phyloP scores from a whole-genome alignment of 2,329 filamentous ascomycete genomes.

The Coleophoma crateriformis region DNA sequence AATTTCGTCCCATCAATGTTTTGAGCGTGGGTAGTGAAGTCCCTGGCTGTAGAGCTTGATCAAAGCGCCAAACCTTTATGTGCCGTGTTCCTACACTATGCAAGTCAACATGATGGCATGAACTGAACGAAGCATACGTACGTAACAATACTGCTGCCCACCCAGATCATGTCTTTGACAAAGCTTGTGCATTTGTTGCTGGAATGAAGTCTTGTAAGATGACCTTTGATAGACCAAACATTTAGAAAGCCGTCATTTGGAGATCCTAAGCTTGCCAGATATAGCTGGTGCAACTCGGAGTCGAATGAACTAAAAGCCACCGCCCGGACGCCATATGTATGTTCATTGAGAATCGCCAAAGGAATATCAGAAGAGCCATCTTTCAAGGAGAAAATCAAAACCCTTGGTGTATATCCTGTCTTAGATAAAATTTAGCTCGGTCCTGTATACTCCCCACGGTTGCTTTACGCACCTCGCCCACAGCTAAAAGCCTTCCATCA shows the following conservation, averaged over 20 bases:
- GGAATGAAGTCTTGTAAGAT: conserved; percentile 70
- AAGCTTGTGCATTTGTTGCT: conserved; percentile 91
- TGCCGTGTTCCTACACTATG: conserved; percentile 72
- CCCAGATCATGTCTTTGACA: conserved; percentile 84
- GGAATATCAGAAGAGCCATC: conserved; percentile 77
- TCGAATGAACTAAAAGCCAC: conserved; percentile 88
- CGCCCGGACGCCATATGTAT: conserved; percentile 81
- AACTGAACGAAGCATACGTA: conserved; percentile 25
- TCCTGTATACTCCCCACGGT: not conserved
- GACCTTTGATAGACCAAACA: conserved; percentile 83
- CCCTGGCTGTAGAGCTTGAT: conserved; percentile 30
- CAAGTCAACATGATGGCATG: conserved; percentile 7
- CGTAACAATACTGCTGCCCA: conserved; percentile 78
- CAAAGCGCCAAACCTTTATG: conserved; percentile 86
- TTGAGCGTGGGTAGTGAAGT: conserved; percentile 45
- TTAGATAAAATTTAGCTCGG: conserved; percentile 30
- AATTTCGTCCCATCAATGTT: conserved; percentile 80
- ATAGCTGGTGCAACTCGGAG: conserved; percentile 36
- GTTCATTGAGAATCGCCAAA: conserved; percentile 80
- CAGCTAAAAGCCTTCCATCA: conserved; percentile 81
- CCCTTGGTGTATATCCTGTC: conserved; percentile 87
- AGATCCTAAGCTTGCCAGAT: conserved; percentile 80
- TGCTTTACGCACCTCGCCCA: conserved; percentile 63
- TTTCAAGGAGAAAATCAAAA: conserved; percentile 82
- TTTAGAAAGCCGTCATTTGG: conserved; percentile 93